phyloP scores from a whole-genome alignment of 169 alveolate species.

The Amoebophrya sp. region DNA sequence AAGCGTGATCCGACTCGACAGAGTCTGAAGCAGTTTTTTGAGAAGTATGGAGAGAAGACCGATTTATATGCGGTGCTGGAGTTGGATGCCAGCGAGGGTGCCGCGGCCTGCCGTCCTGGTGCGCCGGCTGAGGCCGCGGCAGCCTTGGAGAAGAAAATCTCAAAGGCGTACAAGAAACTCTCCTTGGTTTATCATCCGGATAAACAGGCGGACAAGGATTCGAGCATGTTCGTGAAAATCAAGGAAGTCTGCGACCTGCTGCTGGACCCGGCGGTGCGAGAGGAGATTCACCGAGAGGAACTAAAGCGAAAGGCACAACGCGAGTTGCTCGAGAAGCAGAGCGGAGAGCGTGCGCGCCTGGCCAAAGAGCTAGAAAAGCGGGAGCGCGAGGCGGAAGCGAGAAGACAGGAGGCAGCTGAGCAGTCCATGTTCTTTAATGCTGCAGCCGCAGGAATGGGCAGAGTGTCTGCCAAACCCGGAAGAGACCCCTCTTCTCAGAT shows the following conservation, averaged over 20 bases:
- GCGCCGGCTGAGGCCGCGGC: too few species aligned
- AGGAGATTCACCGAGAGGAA: background rate
- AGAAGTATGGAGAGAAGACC: constrained; percentile 14
- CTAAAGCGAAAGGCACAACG: background rate
- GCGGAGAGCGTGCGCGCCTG: background rate
- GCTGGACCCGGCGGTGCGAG: background rate
- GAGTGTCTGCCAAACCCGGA: too few species aligned
- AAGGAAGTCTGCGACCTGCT: background rate
- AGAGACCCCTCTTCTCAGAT: too few species aligned
- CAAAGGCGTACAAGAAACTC: background rate
- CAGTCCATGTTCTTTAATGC: background rate
- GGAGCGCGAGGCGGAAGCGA: background rate
- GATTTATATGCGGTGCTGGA: background rate
- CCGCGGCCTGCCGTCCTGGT: too few species aligned
- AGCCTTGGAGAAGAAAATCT: background rate
- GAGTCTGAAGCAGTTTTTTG: background rate
- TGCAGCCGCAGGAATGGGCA: background rate
- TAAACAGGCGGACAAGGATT: background rate
- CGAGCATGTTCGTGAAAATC: background rate
- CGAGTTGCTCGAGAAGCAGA: background rate
- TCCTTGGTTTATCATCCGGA: background rate
- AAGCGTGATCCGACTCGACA: background rate
- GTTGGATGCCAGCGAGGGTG: too few species aligned
- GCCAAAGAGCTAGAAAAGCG: background rate
- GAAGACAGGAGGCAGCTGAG: background rate